A percentile compares a stretch with the other conserved stretches of the same genome.
These are phyloP conservation scores for Cytospora chrysosperma DNA, from an alignment of 2,329 filamentous ascomycete species.

Conservation along the genomic window DNA sequence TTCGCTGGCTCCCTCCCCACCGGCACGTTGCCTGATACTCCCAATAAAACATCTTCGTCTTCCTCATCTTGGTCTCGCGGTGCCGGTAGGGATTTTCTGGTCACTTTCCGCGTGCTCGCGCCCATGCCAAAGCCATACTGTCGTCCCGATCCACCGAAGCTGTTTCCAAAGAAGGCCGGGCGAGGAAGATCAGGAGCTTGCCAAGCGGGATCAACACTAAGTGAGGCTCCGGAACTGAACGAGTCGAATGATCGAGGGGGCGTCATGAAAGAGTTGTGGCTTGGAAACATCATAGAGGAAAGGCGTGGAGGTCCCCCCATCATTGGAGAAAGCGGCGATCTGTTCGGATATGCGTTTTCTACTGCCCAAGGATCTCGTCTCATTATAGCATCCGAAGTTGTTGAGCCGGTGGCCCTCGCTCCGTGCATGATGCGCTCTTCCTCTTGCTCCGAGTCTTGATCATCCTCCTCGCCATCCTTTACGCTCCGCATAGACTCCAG, in stretches of 20 bases:
- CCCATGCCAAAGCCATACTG: slow-evolving; percentile 3
- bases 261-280: slow-evolving; percentile 19
- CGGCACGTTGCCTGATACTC: slow-evolving; percentile 2
- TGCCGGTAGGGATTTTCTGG: slow-evolving; percentile 22
- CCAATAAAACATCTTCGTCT: slow-evolving; percentile 35
- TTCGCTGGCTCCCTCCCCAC: background rate
- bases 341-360: background rate
- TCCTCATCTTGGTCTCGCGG: slow-evolving; percentile 27
- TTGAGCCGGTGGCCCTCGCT: background rate
- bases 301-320: slow-evolving; percentile 22
- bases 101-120: slow-evolving; percentile 10
- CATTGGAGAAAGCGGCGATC: background rate
- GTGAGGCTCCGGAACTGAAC: slow-evolving; percentile 23
- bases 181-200: slow-evolving; percentile 36
- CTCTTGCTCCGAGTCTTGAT: slow-evolving; percentile 31
- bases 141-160: slow-evolving; percentile 1
- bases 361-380: background rate
- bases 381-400: slow-evolving; percentile 3
- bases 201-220: slow-evolving; percentile 39
- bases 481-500: slow-evolving; percentile 49
- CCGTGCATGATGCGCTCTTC: slow-evolving; percentile 31
- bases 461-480: slow-evolving; percentile 25
- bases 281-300: slow-evolving; percentile 27
- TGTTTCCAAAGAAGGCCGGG: slow-evolving; percentile 25
- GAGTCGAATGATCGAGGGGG: slow-evolving; percentile 8